Evolutionary conservation across 495 filamentous ascomycete genomes (phyloP).

Genomic region (Sordaria brevicollis): DNA sequence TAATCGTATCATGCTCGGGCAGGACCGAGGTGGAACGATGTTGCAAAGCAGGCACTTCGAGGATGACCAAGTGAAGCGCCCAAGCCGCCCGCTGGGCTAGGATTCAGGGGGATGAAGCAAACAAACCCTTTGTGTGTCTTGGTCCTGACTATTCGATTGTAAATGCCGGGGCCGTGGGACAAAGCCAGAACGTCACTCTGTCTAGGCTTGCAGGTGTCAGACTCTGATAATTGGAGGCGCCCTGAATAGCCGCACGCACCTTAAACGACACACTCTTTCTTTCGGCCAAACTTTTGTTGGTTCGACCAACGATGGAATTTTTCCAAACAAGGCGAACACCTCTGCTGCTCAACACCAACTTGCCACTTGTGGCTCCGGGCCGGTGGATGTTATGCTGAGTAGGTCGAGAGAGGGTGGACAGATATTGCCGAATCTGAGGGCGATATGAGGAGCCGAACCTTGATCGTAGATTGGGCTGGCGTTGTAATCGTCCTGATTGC

Average conservation of each 20-base stretch:
- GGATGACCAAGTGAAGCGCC: background rate
- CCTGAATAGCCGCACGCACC: background rate
- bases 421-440: background rate
- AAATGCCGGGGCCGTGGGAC: background rate
- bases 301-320: background rate
- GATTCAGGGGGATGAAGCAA: background rate
- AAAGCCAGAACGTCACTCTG: constrained; percentile 2
- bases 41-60: background rate
- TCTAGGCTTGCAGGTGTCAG: background rate
- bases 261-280: constrained; percentile 1
- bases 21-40: background rate
- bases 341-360: background rate
- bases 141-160: background rate
- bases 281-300: background rate
- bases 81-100: background rate
- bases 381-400: constrained; percentile 6
- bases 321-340: background rate
- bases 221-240: background rate
- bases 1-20: background rate
- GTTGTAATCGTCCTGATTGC: background rate
- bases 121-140: background rate
- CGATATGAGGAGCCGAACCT: background rate
- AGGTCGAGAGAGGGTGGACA: background rate
- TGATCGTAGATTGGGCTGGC: background rate
- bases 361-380: constrained; percentile 1